These are phyloP conservation scores for Carex pumila DNA, from an alignment of 176 grass and related monocot genomes.

Conservation along the genomic window DNA sequence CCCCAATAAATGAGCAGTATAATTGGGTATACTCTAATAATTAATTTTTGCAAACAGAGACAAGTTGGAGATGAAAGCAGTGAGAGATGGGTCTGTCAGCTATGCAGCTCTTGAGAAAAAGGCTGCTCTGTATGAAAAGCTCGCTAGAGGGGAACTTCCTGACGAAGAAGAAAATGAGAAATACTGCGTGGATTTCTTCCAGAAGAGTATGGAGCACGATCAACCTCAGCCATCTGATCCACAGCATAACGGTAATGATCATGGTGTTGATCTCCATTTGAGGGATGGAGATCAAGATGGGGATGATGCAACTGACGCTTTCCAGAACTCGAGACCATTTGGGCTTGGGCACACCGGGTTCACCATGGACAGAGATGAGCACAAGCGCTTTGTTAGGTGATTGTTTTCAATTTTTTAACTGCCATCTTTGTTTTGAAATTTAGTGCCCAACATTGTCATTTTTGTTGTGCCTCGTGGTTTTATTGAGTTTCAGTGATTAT, in stretches of 20 bases:
- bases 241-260: slow-evolving; percentile 20
- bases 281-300: slow-evolving; percentile 34
- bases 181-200: slow-evolving; percentile 97
- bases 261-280: slow-evolving; percentile 3
- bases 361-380: slow-evolving; percentile 61
- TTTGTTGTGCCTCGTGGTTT: not conserved
- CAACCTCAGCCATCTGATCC: slow-evolving; percentile 26
- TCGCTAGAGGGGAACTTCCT: slow-evolving; percentile 63
- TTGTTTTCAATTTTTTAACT: slow-evolving; percentile 17
- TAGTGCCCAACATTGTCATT: not conserved
- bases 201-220: slow-evolving; percentile 50
- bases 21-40: not conserved
- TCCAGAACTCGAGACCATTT: slow-evolving; percentile 32
- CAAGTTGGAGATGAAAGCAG: slow-evolving; percentile 88
- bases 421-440: not conserved
- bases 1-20: not conserved
- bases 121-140: slow-evolving; percentile 76
- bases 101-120: slow-evolving; percentile 93
- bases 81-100: slow-evolving; percentile 62
- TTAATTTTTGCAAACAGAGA: slow-evolving; percentile 39
- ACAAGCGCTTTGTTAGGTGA: slow-evolving; percentile 95
- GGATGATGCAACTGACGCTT: slow-evolving; percentile 38
- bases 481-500: not conserved
- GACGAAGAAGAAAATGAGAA: slow-evolving; percentile 93
- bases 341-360: slow-evolving; percentile 55